phyloP scores from a whole-genome alignment of 2,329 filamentous ascomycete genomes.

The Huntiella omanensis region DNA sequence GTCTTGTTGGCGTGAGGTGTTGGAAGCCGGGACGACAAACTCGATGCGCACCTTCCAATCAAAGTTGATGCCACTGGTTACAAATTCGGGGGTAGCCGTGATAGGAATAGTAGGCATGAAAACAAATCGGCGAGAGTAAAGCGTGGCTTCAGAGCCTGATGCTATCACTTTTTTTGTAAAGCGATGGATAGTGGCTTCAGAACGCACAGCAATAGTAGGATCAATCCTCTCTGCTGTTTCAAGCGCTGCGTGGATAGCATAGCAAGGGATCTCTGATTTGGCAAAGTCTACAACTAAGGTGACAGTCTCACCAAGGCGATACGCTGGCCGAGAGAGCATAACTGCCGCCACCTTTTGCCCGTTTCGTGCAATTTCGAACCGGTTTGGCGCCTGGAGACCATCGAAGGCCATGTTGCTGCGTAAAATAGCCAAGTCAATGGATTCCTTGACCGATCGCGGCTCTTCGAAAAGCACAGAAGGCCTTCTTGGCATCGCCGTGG shows the following conservation, averaged over 20 bases:
- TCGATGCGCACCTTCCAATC: constrained; percentile 83
- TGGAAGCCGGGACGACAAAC: constrained; percentile 54
- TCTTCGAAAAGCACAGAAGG: constrained; percentile 34
- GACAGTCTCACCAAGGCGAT: constrained; percentile 74
- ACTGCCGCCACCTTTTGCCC: constrained; percentile 84
- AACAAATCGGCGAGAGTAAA: constrained; percentile 61
- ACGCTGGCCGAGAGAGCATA: constrained; percentile 72
- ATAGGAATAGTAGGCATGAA: constrained; percentile 74
- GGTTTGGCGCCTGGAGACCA: constrained; percentile 66
- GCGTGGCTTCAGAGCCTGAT: constrained; percentile 58
- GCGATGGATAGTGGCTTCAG: constrained; percentile 66
- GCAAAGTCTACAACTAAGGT: constrained; percentile 72
- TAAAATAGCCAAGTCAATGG: constrained; percentile 79
- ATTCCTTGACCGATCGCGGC: constrained; percentile 51
- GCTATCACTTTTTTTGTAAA: constrained; percentile 71
- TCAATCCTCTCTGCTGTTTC: constrained; percentile 79
- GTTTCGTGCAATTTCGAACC: constrained; percentile 86
- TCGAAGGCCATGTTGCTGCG: constrained; percentile 52
- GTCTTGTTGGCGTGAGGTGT: neutral
- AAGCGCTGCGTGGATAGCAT: constrained; percentile 65
- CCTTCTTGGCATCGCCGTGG: constrained; percentile 30
- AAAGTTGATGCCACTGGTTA: constrained; percentile 71
- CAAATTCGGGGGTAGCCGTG: constrained; percentile 71
- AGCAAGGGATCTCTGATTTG: constrained; percentile 59
- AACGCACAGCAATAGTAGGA: constrained; percentile 61